Base-by-base conservation (phyloP, 306 rosid species). In the Lotus japonicus region DNA sequence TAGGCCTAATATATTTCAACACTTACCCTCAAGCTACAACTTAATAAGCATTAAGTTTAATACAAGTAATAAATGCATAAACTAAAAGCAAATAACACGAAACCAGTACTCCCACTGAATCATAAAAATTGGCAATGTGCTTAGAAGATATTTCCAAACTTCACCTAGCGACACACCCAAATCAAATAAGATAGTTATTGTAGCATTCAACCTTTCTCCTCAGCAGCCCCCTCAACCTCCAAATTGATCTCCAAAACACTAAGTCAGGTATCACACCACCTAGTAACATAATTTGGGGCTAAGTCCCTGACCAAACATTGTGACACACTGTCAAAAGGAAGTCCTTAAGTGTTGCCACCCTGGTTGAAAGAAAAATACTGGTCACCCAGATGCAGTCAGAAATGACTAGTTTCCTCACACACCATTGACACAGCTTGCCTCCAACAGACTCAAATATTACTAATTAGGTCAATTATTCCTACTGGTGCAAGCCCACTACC, bases 351-450 rank as follows among this genome's bases (percentile, higher is more conserved):
- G 12, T 14, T 23, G 55, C 14, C 70, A 41, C 39, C 4, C 52
- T 48, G 7, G 43, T 52, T 67, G 41, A 39, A 15, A 15, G 50
- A 13, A 23, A 51, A 51, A 61, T 38, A 11, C 19, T 63, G 21
- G 54, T 44, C 35, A 60, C 43, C 41, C 59, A 59, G 36, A 72
- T 14, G 45, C 64, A 41, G 53, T 61, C 33, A 23, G 44, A 44
- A 72, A 39, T 50, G 28, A 51, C 45, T 51, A 15, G 21, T 62
- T 72, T 72, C 36, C 53, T 72, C 38, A 61, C 41, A 13, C 45
- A 39, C 55, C 0, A 17, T 39, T 39, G 23, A 16, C 45, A 38
- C 63, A 50, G 21, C 54, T 23, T 14, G 9, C 41, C 63, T 44
- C 68, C 35, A 36, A 18, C 60, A 49, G 23, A 59, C 43, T 39